phyloP scores from a whole-genome alignment of 176 grass and related monocot genomes.

The Thinopyrum elongatum region DNA sequence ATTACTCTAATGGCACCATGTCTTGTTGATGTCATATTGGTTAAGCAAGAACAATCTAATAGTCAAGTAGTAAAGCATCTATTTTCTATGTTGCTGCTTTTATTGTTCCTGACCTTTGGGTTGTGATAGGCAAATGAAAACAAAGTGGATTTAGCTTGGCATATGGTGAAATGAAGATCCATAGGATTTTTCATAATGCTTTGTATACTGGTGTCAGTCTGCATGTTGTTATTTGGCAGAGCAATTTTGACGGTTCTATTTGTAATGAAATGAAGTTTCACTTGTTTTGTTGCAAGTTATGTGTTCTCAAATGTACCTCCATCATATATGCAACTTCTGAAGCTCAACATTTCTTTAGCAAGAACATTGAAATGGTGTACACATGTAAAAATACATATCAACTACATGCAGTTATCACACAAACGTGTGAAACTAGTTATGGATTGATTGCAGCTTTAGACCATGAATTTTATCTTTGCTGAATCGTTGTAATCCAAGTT shows the following conservation, averaged over 20 bases:
- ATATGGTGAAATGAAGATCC: neutral
- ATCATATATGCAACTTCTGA: neutral
- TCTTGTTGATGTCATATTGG: neutral
- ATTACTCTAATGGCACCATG: neutral
- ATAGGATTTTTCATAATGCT: neutral
- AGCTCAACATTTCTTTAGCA: neutral
- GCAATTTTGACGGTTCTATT: slow-evolving; percentile 8
- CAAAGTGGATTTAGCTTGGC: neutral
- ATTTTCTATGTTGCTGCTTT: neutral
- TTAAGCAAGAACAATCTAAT: neutral
- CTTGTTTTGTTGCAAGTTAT: neutral
- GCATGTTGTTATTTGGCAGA: neutral
- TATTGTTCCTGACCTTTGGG: neutral
- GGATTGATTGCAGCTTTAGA: neutral
- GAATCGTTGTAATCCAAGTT: neutral
- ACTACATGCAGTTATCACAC: neutral
- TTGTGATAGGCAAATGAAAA: neutral
- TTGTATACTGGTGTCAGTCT: neutral
- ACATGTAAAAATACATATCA: neutral
- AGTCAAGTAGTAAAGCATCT: neutral
- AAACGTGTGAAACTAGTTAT: neutral
- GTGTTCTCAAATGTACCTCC: neutral
- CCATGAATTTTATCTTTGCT: neutral
- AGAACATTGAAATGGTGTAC: neutral
- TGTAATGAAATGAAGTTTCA: neutral